These are phyloP conservation scores for Neurospora tetrasperma DNA, from an alignment of 495 filamentous ascomycete genomes.

Conservation along the genomic window DNA sequence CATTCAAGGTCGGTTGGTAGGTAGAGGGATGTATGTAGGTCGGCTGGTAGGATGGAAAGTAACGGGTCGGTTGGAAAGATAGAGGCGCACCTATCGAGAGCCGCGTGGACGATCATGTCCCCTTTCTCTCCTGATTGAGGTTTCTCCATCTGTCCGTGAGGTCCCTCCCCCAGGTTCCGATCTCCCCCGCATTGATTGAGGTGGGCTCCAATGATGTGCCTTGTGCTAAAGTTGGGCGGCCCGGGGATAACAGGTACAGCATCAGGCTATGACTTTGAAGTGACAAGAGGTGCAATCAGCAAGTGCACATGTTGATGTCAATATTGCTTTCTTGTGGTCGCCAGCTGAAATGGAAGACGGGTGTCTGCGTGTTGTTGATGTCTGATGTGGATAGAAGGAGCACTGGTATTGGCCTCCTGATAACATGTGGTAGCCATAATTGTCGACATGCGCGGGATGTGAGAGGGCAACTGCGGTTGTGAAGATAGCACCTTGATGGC, in stretches of 20 bases:
- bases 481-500: neutral
- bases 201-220: neutral
- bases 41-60: neutral
- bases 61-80: neutral
- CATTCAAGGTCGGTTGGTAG: slow-evolving; percentile 3
- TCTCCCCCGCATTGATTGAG: neutral
- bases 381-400: neutral
- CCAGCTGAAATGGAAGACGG: neutral
- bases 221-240: neutral
- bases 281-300: neutral
- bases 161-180: neutral
- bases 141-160: neutral
- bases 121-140: neutral
- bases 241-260: neutral
- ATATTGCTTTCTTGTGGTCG: neutral
- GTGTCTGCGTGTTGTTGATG: neutral
- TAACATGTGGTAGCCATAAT: neutral
- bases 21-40: neutral
- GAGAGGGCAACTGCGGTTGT: neutral
- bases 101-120: neutral
- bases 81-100: neutral
- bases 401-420: neutral
- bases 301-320: neutral
- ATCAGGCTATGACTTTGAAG: neutral
- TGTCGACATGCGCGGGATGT: neutral